Base-by-base conservation (phyloP, 2,329 filamentous ascomycete species). In the Orbilia javanica region DNA sequence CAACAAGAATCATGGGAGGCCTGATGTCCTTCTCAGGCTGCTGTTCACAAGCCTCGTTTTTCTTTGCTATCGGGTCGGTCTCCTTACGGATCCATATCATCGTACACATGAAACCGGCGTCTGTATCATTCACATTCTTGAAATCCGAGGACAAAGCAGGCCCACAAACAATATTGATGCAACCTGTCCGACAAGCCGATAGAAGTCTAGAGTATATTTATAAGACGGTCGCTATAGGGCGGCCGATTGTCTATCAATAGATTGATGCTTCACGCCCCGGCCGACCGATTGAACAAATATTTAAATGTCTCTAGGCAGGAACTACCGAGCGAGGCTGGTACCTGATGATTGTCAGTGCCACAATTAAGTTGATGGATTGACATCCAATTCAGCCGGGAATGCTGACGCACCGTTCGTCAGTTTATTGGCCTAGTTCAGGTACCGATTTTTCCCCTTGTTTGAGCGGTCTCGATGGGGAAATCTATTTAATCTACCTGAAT, bases 401-500 rank as follows among this genome's bases (percentile, higher is more conserved):
- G 65, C 65, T 76, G 57, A 66, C 36, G 65, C 72, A 75, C 57
- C 27, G 63, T 53, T 66, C 29, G 55, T 71, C 22, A n/a, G 25
- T 60, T 65, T 66, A 62, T 29, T 34, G 60, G 65, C 67, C 42
- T 66, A 34, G 46, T 67, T 71, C 50, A 60, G 60, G 57, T 77
- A 62, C 50, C 55, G 60, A 57, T 36, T 36, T 22, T 57, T 62
- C 62, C 73, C 66, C 73, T 66, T 77, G 73, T 77, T 77, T 60
- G 52, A 69, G 50, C 15, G 1, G 18, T 29, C 63, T 60, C 22
- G 39, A 72, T 55, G 62, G 67, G 67, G 67, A 78, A 78, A 78
- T 72, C 67, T 52, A 57, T 62, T 65, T 67, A 78, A 72, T 78
- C 67, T 78, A 78, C 72, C 46, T 78, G 74, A 78, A 78, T 78